Evolutionary conservation across 352 stramenopile genomes (phyloP), one percentile per base, ranked within the genome.

Genomic region (Phytophthora colocasiae): DNA sequence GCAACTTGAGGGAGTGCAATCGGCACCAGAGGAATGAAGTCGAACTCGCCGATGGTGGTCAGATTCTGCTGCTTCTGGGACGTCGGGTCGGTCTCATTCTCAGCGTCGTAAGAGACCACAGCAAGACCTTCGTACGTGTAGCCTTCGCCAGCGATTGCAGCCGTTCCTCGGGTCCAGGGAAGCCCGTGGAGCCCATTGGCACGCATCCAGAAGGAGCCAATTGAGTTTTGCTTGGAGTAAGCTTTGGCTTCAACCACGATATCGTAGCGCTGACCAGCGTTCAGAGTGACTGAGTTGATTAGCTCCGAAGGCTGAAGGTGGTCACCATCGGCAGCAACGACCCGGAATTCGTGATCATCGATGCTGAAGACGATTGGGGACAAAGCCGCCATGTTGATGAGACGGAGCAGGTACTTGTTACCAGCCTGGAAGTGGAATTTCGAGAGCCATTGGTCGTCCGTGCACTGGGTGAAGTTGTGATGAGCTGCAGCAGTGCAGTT

Each of bases 311-410:
- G 63, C 48, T 75, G 29, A 11, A 83, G 63, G 4, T 56, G 32
- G 11, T 78, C 67, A 7, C 62, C 57, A 26, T 83, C 75, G 22
- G 65, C 60, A 27, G 71, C 65, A 44, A 83, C 58, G 9, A 83
- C 75, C 4, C 38, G 62, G 44, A 83, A 76, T 24, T 65, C 49
- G 44, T 83, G 75, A 14, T 63, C 64, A 34, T 83, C 75, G 17
- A 83, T 71, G 47, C 75, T 83, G 49, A 83, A 72, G 8, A 68
- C 55, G 45, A 78, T 69, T 24, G 71, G 55, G 6, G 75, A 65
- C 44, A 83, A 44, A 3, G 68, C 75, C 2, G 58, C 63, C 64
- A 75, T 77, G 32, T 83, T 83, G 43, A 83, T 78, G 1, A 83
- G 56, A 19, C 75, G 71, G 0, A 83, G 47, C 6, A 63, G 49